A percentile compares a stretch with the other conserved stretches of the same genome.
Conservation (phyloP, 768 basidiomycete species). For the Lactarius quietus region DNA sequence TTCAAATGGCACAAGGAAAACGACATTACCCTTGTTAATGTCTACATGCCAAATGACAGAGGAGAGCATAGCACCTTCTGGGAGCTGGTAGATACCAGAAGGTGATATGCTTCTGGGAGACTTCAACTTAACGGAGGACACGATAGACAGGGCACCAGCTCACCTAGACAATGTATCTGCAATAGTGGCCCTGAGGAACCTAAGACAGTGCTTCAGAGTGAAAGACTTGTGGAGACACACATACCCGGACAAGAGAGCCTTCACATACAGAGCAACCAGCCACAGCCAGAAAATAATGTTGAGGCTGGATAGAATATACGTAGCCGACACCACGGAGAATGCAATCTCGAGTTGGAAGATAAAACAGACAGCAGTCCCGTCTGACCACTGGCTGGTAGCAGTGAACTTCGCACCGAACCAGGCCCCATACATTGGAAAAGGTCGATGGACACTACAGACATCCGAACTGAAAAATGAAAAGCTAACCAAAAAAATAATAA, state of each 20-base stretch:
- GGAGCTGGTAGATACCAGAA: slow-evolving; percentile 4
- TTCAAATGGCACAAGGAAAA: not conserved
- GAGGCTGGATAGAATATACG: slow-evolving; percentile 11
- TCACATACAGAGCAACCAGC: not conserved
- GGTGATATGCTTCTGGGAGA: not conserved
- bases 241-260: not conserved
- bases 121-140: too few species aligned
- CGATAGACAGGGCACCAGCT: not conserved
- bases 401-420: too few species aligned
- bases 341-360: not conserved
- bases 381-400: slow-evolving; percentile 7
- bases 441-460: slow-evolving; percentile 4
- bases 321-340: not conserved
- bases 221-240: not conserved
- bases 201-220: too few species aligned
- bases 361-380: not conserved
- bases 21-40: not conserved
- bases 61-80: not conserved
- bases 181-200: not conserved
- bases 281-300: not conserved
- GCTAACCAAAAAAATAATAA: too few species aligned
- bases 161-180: not conserved
- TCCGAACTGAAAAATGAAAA: too few species aligned
- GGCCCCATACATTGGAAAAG: slow-evolving; percentile 7
- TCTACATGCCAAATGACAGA: slow-evolving; percentile 4